These are phyloP conservation scores for Suillus paluster DNA, from an alignment of 768 basidiomycete genomes.

Conservation along the genomic window DNA sequence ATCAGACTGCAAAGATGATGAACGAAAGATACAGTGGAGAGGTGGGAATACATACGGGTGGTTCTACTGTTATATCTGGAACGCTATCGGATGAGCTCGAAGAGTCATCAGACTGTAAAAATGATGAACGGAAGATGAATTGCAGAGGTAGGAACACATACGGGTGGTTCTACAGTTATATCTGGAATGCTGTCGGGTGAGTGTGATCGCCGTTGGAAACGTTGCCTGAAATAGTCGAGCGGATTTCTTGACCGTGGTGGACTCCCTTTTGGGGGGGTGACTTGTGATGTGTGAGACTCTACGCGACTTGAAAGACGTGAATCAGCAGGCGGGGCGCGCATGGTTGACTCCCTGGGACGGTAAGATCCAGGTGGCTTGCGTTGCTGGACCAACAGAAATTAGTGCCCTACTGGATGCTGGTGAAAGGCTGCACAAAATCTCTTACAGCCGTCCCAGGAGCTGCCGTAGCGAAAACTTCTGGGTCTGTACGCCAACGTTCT, in stretches of 20 bases:
- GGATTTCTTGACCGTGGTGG: conserved; percentile 22
- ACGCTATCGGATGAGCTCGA: conserved; percentile 43
- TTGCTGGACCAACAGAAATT: conserved; percentile 2
- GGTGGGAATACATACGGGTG: conserved; percentile 40
- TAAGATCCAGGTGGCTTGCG: conserved; percentile 20
- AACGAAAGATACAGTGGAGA: not conserved
- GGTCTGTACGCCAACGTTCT: conserved; percentile 37
- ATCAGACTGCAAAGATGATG: conserved; percentile 38
- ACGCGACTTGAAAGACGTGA: conserved; percentile 16
- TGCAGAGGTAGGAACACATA: conserved; percentile 20
- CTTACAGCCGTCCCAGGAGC: conserved; percentile 26
- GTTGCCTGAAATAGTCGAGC: conserved; percentile 27
- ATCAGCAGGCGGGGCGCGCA: conserved; percentile 30
- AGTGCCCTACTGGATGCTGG: conserved; percentile 19
- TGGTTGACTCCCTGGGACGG: conserved; percentile 33
- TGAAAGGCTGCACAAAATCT: conserved; percentile 5
- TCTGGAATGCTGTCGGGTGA: conserved; percentile 42
- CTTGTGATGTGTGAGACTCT: conserved; percentile 10
- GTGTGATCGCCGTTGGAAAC: conserved; percentile 38
- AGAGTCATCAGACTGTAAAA: conserved; percentile 44
- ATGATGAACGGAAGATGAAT: not conserved
- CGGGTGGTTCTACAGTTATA: conserved; percentile 53
- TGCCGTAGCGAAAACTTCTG: conserved; percentile 21
- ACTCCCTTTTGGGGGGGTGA: conserved; percentile 8
- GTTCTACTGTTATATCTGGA: conserved; percentile 48